Base-by-base conservation (phyloP, 768 basidiomycete genomes). In the Grammothele lineata region DNA sequence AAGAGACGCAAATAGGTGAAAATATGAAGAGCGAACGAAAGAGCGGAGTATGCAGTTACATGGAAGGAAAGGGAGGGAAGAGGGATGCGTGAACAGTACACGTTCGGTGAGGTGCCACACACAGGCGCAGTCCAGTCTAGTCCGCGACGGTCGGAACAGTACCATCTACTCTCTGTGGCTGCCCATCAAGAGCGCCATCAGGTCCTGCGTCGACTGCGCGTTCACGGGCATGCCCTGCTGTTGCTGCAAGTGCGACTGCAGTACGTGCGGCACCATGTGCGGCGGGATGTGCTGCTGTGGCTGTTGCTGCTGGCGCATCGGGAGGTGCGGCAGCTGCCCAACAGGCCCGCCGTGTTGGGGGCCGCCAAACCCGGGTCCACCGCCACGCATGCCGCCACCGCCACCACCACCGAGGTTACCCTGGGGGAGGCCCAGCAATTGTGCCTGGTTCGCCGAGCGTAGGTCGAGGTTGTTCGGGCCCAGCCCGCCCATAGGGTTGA, bases 151-250 rank as follows among this genome's bases (percentile, higher is more conserved):
- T 14, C 27, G 27, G 14, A 7, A 30, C 27, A n/a, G n/a, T n/a
- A n/a, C 27, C 27, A 30, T 7, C 43, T 80, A 88, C 56, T 88
- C 85, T 65, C 85, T 71, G 55, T 78, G 82, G 45, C 83, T 84
- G 43, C 82, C 84, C 86, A 92, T 83, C 52, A 92, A 76, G 49
- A 92, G 73, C 37, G 88, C 81, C 83, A 92, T 90, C 55, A 92
- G 68, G 61, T 92, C 88, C 51, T 85, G 83, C 36, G 80, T 68
- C 26, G 79, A 76, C 57, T 80, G 81, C 50, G 70, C 78, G 60
- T 69, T 76, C 15, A 68, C 68, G 17, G 70, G 66, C 40, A 72
- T 70, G 23, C 72, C 73, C 66, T 80, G 82, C 57, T 78, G 82
- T n/a, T n/a, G n/a, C 66, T 81, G 85, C 43, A 83, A 69, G 52